Base-by-base conservation (phyloP, 2,329 filamentous ascomycete species). In the Neurospora sp. region DNA sequence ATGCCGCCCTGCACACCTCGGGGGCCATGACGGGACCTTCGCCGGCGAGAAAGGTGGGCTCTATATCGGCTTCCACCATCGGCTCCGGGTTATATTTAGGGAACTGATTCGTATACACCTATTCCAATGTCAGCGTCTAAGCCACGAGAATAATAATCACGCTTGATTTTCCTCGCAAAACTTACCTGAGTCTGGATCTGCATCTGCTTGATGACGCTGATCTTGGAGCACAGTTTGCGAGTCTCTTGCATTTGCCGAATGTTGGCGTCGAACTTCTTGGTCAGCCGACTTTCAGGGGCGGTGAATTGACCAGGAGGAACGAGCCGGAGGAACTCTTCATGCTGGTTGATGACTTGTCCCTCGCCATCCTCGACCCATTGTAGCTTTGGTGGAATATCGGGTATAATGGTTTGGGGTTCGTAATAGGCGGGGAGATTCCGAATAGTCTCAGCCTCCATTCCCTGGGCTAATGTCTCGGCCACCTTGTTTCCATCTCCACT, bases 131-230 rank as follows among this genome's bases (percentile, higher is more conserved):
- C 70, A 80, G 77, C 73, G 68, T 58, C 73, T 38, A 62, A 40
- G 69, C 68, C n/a, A 23, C 70, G 2, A 66, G 39, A 2, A 3
- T 38, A 2, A 52, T 6, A 39, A 23, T 7, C 11, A 19, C n/a
- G 36, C n/a, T 52, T 23, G 10, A 23, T 52, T 52, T 67, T 8
- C 46, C 38, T 38, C 43, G 43, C 10, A 67, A 77, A 83, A 78
- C 76, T 52, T 87, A 93, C 92, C 87, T 97, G 96, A 68, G 93
- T 93, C 79, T 99, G 96, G 69, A 98, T 89, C 81, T 99, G 96
- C 96, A 99, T 99, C 82, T 99, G 96, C 83, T 98, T 99, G 78
- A 99, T 96, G 72, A 99, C 93, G 67, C 93, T 91, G 78, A 99
- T 97, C 81, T 98, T 99, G 11, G 93, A 93, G 76, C 93, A 97